A percentile compares a stretch with the other conserved stretches of the same genome.
Conservation (phyloP, 2,329 filamentous ascomycete species). For the Lizonia empirigonia region DNA sequence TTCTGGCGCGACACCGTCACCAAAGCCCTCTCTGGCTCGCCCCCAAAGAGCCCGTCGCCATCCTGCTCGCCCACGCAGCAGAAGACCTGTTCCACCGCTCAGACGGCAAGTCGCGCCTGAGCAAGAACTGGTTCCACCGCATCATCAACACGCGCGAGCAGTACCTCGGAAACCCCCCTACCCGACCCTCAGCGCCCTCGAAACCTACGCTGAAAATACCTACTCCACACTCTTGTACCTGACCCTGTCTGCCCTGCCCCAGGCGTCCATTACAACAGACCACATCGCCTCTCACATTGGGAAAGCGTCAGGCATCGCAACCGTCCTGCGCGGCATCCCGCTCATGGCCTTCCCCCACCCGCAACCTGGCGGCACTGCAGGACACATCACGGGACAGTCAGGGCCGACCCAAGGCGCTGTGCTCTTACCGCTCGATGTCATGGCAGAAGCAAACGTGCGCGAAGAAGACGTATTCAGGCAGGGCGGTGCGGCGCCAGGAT, state of each 20-base stretch:
- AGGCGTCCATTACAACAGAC: constrained; percentile 83
- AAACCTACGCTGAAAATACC: constrained; percentile 91
- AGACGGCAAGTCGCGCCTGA: constrained; percentile 57
- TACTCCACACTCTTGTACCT: constrained; percentile 93
- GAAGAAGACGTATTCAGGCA: constrained; percentile 89
- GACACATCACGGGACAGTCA: constrained; percentile 44
- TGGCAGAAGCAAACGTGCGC: constrained; percentile 78
- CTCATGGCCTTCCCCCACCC: constrained; percentile 80
- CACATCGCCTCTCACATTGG: constrained; percentile 95
- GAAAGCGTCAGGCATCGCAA: constrained; percentile 87
- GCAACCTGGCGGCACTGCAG: constrained; percentile 57
- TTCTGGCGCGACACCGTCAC: constrained; percentile 91
- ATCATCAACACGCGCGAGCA: constrained; percentile 82
- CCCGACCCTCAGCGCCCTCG: constrained; percentile 71
- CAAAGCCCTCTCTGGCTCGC: constrained; percentile 74
- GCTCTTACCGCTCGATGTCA: constrained; percentile 84
- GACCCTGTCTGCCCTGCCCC: constrained; percentile 76
- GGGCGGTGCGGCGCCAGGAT: constrained; percentile 76
- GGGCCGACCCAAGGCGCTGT: constrained; percentile 66
- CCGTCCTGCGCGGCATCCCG: constrained; percentile 85
- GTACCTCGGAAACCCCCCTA: constrained; percentile 86
- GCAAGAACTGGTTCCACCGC: constrained; percentile 64
- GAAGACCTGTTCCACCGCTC: constrained; percentile 59
- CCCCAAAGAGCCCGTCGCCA: constrained; percentile 91
- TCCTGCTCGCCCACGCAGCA: constrained; percentile 77